Base-by-base conservation (phyloP, 2,329 filamentous ascomycete genomes). In the Colletotrichum musicola region DNA sequence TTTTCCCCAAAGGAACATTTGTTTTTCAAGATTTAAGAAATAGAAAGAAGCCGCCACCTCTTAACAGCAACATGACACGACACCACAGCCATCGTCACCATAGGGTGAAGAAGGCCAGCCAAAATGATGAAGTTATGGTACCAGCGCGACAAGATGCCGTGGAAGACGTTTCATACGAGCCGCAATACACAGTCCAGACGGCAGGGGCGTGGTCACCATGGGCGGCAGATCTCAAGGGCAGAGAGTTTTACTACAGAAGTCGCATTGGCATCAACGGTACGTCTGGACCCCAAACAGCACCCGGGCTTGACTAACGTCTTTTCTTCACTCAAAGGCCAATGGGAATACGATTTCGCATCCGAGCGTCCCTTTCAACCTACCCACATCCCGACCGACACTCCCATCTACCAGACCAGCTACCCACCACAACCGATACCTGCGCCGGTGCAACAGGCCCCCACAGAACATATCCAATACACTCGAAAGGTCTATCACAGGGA, bases 221-320 rank as follows among this genome's bases (percentile, higher is more conserved):
- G 64, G 22, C 44, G 4, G 51, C 35, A 3, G 64, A 67, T 6
- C 14, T 16, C 16, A 58, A 63, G 22, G 46, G 47, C 0, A 38
- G 54, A 13, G 53, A 38, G 3, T 68, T 58, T 10, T 64, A 64
- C n/a, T 68, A 53, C 30, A 57, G 60, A 46, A 68, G 25, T 25
- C 64, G 64, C 6, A 13, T 46, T 6, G 47, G 47, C 9, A 35
- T 30, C 4, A 25, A n/a, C 18, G 64, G 64, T 68, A 4, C 10
- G 46, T 18, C 14, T 6, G 22, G 18, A 12, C 42, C 10, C 1
- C 2, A 13, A 6, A 0, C 35, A 1, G 9, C 16, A 4, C 16
- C 1, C 4, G 13, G n/a, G 2, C 35, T 18, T 4, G 16, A 13
- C 14, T 64, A 2, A 47, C 16, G 20, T 14, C 16, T 4, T 2